phyloP scores from a whole-genome alignment of 2,329 filamentous ascomycete genomes.

The Neofusicoccum ribis region DNA sequence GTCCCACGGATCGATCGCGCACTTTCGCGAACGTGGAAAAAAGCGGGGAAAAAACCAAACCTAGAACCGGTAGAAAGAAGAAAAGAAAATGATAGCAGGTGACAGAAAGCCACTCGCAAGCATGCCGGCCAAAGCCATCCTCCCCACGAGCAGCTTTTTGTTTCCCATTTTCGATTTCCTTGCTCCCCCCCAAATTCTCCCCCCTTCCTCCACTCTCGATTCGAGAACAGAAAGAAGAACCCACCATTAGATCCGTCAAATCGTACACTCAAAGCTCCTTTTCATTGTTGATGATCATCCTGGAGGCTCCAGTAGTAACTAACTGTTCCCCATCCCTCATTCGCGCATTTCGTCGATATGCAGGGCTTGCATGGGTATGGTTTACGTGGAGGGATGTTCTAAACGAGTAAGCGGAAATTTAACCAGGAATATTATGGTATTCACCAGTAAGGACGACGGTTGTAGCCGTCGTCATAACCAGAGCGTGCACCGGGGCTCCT shows the following conservation, averaged over 20 bases:
- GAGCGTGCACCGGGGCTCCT: conserved; percentile 62
- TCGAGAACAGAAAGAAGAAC: conserved; percentile 1
- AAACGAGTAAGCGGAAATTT: conserved; percentile 17
- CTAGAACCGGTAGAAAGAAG: background rate
- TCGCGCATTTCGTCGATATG: background rate
- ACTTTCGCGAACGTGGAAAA: background rate
- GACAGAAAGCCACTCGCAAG: background rate
- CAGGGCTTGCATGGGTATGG: conserved; percentile 10
- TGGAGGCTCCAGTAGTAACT: conserved; percentile 6
- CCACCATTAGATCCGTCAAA: conserved; percentile 17
- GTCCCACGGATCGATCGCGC: background rate
- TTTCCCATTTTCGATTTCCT: background rate
- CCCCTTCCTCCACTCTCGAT: background rate
- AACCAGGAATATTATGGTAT: conserved; percentile 19
- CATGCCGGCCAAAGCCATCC: background rate
- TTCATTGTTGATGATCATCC: conserved; percentile 6
- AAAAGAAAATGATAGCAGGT: background rate
- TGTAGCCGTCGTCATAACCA: conserved; percentile 55
- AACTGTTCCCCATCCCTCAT: background rate
- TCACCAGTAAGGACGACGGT: conserved; percentile 52
- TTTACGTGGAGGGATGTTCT: conserved; percentile 15
- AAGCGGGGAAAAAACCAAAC: background rate
- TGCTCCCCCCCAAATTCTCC: background rate
- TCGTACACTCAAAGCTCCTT: conserved; percentile 10
- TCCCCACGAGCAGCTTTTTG: background rate